phyloP scores from a whole-genome alignment of 768 basidiomycete species.

The Kwoniella sp. region DNA sequence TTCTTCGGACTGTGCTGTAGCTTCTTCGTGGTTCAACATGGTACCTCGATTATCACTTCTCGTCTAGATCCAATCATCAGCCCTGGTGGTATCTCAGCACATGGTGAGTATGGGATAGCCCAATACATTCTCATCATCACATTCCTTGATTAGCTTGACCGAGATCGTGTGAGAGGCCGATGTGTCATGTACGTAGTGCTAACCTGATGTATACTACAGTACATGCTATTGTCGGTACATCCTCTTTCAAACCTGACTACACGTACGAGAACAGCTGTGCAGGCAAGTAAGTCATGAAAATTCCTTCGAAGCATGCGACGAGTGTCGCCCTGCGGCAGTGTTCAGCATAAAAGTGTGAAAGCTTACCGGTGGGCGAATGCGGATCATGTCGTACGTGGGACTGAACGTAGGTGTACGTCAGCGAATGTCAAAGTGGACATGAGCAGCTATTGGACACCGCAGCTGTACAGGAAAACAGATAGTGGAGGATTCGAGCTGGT shows the following conservation, averaged over 20 bases:
- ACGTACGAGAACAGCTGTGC: conserved; percentile 26
- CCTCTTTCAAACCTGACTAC: conserved; percentile 24
- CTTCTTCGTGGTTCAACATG: conserved; percentile 19
- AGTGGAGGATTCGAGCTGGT: conserved; percentile 31
- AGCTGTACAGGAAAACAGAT: conserved; percentile 48
- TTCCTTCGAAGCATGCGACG: too few relatives aligned
- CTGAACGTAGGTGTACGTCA: conserved; percentile 34
- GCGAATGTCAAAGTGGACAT: conserved; percentile 53
- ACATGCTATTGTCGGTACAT: conserved; percentile 37
- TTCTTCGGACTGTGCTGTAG: too few relatives aligned
- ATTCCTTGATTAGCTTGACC: background rate
- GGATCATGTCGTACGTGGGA: too few relatives aligned
- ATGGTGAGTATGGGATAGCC: conserved; percentile 34
- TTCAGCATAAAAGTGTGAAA: too few relatives aligned
- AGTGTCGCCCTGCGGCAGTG: too few relatives aligned
- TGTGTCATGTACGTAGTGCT: background rate
- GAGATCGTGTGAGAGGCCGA: background rate
- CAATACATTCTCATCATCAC: too few relatives aligned
- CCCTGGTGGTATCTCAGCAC: conserved; percentile 32
- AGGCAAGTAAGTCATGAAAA: conserved; percentile 59
- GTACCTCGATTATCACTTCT: conserved; percentile 10
- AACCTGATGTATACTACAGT: conserved; percentile 6
- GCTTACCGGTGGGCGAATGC: too few relatives aligned
- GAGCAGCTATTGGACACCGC: conserved; percentile 56
- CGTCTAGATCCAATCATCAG: conserved; percentile 37